Percentiles rank a stretch among this genome's conserved stretches.
Conservation (phyloP, 139 green algal genomes). For the Closterium sp. region DNA sequence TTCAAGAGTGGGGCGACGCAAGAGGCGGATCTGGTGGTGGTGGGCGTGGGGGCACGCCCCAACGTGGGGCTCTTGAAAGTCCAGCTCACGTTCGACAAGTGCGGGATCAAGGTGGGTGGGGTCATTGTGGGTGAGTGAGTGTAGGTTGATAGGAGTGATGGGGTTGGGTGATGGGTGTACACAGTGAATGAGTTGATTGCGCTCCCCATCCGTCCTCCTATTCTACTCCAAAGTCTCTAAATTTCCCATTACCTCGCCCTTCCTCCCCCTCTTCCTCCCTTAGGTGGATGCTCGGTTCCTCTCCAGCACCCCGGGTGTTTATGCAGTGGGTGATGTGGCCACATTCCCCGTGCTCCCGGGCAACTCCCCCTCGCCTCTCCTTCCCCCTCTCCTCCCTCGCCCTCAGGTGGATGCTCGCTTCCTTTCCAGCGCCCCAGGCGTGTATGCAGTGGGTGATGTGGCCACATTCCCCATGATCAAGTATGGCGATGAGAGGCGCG, state of each 20-base stretch:
- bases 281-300: conserved; percentile 21
- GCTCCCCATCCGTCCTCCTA: no score
- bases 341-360: conserved; percentile 71
- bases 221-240: not conserved
- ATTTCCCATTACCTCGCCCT: not conserved
- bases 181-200: no score
- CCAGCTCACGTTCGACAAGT: conserved; percentile 63
- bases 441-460: conserved; percentile 90
- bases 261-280: not conserved
- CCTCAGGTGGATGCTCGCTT: conserved; percentile 35
- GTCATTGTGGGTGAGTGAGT: no score
- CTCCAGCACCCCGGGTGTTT: conserved; percentile 67
- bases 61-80: conserved; percentile 70
- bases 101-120: conserved; percentile 77
- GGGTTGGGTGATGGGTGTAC: not conserved
- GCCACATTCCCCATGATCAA: conserved; percentile 77
- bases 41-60: conserved; percentile 77
- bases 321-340: conserved; percentile 87
- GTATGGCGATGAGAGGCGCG: conserved; percentile 61
- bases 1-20: conserved; percentile 67
- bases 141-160: no score
- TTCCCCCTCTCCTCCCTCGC: not conserved
- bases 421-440: conserved; percentile 51
- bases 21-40: conserved; percentile 70
- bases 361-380: not conserved